Evolutionary conservation across 1,284 basidiomycete species (phyloP).

Genomic region (Thecaphora thlaspeos): DNA sequence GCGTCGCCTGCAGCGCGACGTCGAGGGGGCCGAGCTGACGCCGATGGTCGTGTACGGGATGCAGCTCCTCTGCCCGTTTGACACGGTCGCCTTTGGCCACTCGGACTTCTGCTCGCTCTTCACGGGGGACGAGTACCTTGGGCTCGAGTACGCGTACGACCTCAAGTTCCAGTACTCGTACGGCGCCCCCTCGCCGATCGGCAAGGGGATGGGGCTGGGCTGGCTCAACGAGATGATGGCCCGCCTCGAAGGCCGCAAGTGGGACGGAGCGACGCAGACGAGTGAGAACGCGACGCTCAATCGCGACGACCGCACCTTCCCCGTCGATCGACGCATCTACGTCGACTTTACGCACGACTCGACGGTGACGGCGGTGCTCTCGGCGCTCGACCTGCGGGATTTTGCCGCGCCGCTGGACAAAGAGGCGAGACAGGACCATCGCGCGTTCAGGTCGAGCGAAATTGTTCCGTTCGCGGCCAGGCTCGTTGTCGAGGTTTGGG

Average conservation of each 20-base stretch:
- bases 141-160: slow-evolving; percentile 71
- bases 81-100: slow-evolving; percentile 81
- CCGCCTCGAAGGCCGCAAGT: slow-evolving; percentile 29
- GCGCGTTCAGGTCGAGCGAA: slow-evolving; percentile 36
- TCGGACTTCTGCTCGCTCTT: slow-evolving; percentile 87
- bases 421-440: not conserved
- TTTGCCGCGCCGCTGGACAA: slow-evolving; percentile 18
- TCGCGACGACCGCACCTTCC: slow-evolving; percentile 39
- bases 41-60: slow-evolving; percentile 36
- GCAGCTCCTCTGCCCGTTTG: slow-evolving; percentile 56
- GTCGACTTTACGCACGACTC: slow-evolving; percentile 56
- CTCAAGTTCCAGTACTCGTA: slow-evolving; percentile 65
- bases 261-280: slow-evolving; percentile 38
- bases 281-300: slow-evolving; percentile 52
- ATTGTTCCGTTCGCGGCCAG: slow-evolving; percentile 52
- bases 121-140: slow-evolving; percentile 83
- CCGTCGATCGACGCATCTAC: slow-evolving; percentile 47
- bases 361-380: slow-evolving; percentile 45
- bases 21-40: slow-evolving; percentile 33
- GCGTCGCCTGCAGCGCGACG: slow-evolving; percentile 32
- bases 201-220: slow-evolving; percentile 76
- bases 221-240: slow-evolving; percentile 64
- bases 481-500: slow-evolving; percentile 45
- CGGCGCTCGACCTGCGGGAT: slow-evolving; percentile 34
- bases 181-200: slow-evolving; percentile 75